Evolutionary conservation across 805 yeast species (phyloP), one percentile per base, ranked within the genome.

Genomic region (Suhomyces sp.): DNA sequence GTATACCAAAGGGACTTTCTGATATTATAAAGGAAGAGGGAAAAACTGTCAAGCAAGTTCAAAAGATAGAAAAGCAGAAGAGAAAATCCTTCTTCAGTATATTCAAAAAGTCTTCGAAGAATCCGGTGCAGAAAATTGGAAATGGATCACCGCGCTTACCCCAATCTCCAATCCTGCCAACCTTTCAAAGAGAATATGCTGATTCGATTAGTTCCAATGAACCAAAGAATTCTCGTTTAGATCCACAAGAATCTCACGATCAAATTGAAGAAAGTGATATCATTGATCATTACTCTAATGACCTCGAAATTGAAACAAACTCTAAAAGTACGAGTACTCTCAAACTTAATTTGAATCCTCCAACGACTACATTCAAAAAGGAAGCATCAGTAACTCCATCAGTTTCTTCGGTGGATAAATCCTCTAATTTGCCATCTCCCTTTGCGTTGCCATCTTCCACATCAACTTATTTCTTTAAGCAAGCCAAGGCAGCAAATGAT

Each of bases 391-490:
- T 13, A 31, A 41, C 21, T 16, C 43, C 50, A 5, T 40, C 38
- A 10, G 24, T 21, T 5, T 42, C 50, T n/a, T n/a, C n/a, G n/a
- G n/a, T n/a, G 11, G 46, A 36, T 6, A 39, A 35, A n/a, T 44
- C 54, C 5, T 43, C 54, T 13, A 43, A 48, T 9, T 37, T 57
- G 15, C 68, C 69, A 6, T 54, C 61, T 32, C 66, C 74, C 6
- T 68, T 68, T 51, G 72, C 72, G n/a, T 54, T 67, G 43, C 74
- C 74, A 1, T 60, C 68, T 4, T 66, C 72, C 2, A 63, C 71
- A 0, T 65, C 72, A 0, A 57, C 54, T 19, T 53, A 63, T 32
- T 68, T 64, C 43, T 67, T 67, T 51, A 65, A 62, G 34, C 62
- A 51, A n/a, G 48, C 51, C 21, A 40, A 25, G 12, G n/a, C n/a